Evolutionary conservation across 139 green algal genomes (phyloP), one percentile per base, ranked within the genome.

Genomic region (Coccomyxa sp.): DNA sequence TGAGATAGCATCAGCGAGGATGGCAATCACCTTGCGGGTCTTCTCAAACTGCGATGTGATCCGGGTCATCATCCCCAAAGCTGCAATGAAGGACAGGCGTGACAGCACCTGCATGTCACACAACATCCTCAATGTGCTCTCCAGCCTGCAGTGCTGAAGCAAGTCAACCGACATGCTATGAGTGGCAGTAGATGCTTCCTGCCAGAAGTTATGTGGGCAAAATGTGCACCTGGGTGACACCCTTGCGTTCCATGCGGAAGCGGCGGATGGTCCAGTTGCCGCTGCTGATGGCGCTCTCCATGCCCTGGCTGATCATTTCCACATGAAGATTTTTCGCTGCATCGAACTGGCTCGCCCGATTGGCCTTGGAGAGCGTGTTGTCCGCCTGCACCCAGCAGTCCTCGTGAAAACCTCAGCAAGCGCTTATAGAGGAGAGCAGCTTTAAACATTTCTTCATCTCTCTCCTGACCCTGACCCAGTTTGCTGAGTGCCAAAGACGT

Each of bases 31-130:
- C 92, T 99, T 99, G 71, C 96, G 88, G 27, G 96, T 98, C 91
- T 99, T 99, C 77, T 99, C 97, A 92, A 99, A 99, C 91, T 99
- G 97, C 9, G 86, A 94, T 28, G 90, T 98, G 92, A 99, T 99
- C 85, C 96, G 92, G 15, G 97, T 99, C 97, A 99, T 99, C 95
- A 99, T 99, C 81, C 97, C 97, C 74, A 99, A 85, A 7, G 94
- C 92, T 21, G 89, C 90, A 75, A 99, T 98, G 91, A 99, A 99
- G 13, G 93, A 97, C 81, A 99, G 91, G 38, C 97, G 92, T 13
- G 89, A 96, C 28, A 99, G 93, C 71, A 99, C 97, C 93, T 99
- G 93, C 51, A 79, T 67, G 7, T 28, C 11, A 28, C 63, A 21
- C 63, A 71, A 71, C 18, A 71, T 15, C 9, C 21, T 77, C 63